Evolutionary conservation across 306 rosid species (phyloP).

Genomic region (Vigna hirtella): DNA sequence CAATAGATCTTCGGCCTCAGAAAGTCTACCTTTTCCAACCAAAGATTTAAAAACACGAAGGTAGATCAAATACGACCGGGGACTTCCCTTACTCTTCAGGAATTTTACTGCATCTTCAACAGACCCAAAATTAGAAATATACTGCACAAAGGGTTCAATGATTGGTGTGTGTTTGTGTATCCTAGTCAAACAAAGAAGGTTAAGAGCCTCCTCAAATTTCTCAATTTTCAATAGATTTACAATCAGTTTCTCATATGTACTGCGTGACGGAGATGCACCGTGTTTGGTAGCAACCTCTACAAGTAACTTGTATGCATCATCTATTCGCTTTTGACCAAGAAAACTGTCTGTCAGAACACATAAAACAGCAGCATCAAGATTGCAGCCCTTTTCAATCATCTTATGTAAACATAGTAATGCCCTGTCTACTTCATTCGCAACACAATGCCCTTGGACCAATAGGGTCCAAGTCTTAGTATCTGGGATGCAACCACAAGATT

Average conservation of each 20-base stretch:
- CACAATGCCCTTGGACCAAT: constrained; percentile 88
- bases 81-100: constrained; percentile 49
- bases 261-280: constrained; percentile 66
- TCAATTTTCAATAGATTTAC: constrained; percentile 56
- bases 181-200: constrained; percentile 71
- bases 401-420: constrained; percentile 66
- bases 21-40: constrained; percentile 68
- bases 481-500: constrained; percentile 73
- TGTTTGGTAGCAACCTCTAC: constrained; percentile 57
- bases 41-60: constrained; percentile 71
- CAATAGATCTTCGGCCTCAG: constrained; percentile 75
- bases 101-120: constrained; percentile 76
- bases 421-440: constrained; percentile 63
- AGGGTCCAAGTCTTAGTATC: constrained; percentile 91
- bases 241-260: constrained; percentile 65
- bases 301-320: constrained; percentile 68
- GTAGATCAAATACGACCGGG: constrained; percentile 61
- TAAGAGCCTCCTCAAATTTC: constrained; percentile 79
- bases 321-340: constrained; percentile 57
- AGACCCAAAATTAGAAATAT: constrained; percentile 76
- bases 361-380: constrained; percentile 71
- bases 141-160: constrained; percentile 61
- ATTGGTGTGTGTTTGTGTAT: constrained; percentile 63
- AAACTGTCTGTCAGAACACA: constrained; percentile 68
- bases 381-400: constrained; percentile 68